Percentiles rank a stretch among this genome's conserved stretches.
These are phyloP conservation scores for Metschnikowia cerradonensis DNA, from an alignment of 805 yeast genomes.

Conservation along the genomic window DNA sequence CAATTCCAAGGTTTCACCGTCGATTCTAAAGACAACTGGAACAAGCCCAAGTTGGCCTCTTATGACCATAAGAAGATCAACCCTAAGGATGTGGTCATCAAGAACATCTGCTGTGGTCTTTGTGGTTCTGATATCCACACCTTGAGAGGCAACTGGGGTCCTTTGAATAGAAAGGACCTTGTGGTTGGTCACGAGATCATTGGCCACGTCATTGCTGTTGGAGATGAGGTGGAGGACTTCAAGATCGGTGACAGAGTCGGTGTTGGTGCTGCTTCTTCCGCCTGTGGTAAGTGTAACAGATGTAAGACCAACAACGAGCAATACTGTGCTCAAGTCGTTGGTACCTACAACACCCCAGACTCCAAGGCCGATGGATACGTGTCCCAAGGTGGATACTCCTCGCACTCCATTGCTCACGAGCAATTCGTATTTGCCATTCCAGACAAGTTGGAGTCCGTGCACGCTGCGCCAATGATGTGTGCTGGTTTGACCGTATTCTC, in stretches of 20 bases:
- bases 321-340: slow-evolving; percentile 42
- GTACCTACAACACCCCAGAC: slow-evolving; percentile 50
- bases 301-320: slow-evolving; percentile 39
- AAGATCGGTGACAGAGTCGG: slow-evolving; percentile 21
- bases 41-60: slow-evolving; percentile 48
- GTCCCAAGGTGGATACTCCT: slow-evolving; percentile 68
- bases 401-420: slow-evolving; percentile 61
- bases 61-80: slow-evolving; percentile 44
- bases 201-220: slow-evolving; percentile 43
- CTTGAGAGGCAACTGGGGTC: slow-evolving; percentile 16
- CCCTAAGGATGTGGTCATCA: slow-evolving; percentile 23
- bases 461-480: slow-evolving; percentile 71
- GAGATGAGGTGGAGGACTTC: slow-evolving; percentile 13
- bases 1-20: slow-evolving; percentile 62
- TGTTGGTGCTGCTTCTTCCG: slow-evolving; percentile 17
- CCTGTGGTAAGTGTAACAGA: slow-evolving; percentile 45
- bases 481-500: slow-evolving; percentile 74
- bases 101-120: slow-evolving; percentile 23
- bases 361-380: slow-evolving; percentile 42
- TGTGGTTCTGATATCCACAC: slow-evolving; percentile 20
- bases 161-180: slow-evolving; percentile 21
- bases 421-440: slow-evolving; percentile 64
- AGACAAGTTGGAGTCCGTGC: slow-evolving; percentile 42
- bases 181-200: slow-evolving; percentile 69
- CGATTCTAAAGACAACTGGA: slow-evolving; percentile 48